A percentile compares a stretch with the other conserved stretches of the same genome.
Conservation (phyloP, 179 eudicot species). For the Beta macrorhiza region DNA sequence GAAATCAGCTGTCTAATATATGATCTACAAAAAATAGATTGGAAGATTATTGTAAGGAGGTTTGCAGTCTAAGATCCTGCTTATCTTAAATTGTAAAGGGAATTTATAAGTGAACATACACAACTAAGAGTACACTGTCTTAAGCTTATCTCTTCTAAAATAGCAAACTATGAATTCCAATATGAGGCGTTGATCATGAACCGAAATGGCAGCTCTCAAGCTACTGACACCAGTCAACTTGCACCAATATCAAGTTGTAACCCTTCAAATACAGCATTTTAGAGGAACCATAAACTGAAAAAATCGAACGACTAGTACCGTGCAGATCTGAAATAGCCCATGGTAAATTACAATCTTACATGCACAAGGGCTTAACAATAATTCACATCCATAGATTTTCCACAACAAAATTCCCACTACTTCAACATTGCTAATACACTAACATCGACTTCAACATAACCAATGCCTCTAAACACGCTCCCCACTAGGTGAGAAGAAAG, state of each 20-base stretch:
- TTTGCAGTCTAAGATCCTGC: conserved; percentile 11
- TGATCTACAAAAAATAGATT: neutral
- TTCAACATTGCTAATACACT: neutral
- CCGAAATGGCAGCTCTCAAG: neutral
- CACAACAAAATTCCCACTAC: conserved; percentile 8
- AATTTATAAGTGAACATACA: neutral
- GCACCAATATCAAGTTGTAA: neutral
- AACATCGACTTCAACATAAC: neutral
- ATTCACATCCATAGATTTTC: neutral
- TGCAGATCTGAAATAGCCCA: conserved; percentile 17
- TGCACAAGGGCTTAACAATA: neutral
- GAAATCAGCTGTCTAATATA: neutral
- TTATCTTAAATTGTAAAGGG: neutral
- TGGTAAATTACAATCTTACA: neutral
- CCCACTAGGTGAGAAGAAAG: neutral
- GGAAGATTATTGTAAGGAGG: neutral
- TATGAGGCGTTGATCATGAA: conserved; percentile 3
- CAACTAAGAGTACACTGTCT: neutral
- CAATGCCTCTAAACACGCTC: neutral
- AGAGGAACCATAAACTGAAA: conserved; percentile 6
- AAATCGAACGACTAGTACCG: neutral
- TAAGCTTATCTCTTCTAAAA: conserved; percentile 9
- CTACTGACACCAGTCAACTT: conserved; percentile 7
- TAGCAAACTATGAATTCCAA: neutral
- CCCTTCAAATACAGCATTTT: neutral